Evolutionary conservation across 116 monocot species (phyloP), one percentile per base, ranked within the genome.

Genomic region (Posidonia oceanica): DNA sequence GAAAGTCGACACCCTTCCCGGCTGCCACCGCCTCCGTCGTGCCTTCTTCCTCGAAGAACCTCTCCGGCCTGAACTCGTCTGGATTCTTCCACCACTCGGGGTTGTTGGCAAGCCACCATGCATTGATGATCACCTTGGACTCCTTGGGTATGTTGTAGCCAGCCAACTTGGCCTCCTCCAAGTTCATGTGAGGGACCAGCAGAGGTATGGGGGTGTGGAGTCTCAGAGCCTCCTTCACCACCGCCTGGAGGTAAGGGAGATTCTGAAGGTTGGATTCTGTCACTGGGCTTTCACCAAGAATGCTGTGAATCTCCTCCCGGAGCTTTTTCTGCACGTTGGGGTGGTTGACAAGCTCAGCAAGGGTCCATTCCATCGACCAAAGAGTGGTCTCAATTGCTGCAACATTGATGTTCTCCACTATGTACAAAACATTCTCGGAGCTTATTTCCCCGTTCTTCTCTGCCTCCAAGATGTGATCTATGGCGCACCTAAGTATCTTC

Each of bases 51-150:
- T 88, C 84, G 36, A 93, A 67, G 71, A 93, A 93, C 54, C 92
- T 66, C 75, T 93, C 92, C 13, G 92, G 87, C 54, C 84, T 73
- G 85, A 85, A 91, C 68, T 85, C 85, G 10, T 85, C 77, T 0
- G 91, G 91, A 52, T 74, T 68, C 6, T 74, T 81, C 92, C 91
- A 91, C 53, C 73, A 62, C 18, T 65, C 85, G 10, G 91, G 91
- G 77, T 91, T 85, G 83, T 91, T 91, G 52, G 88, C 87, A 38
- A 91, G 79, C 87, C 85, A 91, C 91, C 91, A 91, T 3, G 91
- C 87, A 69, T 93, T 93, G 67, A 93, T 82, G n/a, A 93, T 80
- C 71, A 93, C 84, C 82, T 86, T 93, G 77, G 83, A 83, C 75
- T 87, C 91, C 51, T 76, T 79, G 1, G 91, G 87, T 55, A 91